These are phyloP conservation scores for Colletotrichum trifolii DNA, from an alignment of 2,329 filamentous ascomycete species.

Conservation along the genomic window DNA sequence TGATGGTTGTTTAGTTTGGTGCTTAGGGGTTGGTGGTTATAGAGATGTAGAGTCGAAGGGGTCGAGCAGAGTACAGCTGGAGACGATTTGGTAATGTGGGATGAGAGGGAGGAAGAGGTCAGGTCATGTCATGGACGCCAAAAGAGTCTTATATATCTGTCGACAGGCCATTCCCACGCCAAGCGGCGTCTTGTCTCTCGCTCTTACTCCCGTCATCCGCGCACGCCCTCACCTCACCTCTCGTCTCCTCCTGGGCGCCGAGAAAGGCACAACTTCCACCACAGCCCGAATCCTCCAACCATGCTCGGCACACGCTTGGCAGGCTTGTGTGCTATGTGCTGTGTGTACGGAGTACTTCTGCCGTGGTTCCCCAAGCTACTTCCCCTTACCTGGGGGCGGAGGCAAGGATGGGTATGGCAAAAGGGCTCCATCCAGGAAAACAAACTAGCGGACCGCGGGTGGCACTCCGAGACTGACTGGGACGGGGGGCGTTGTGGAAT, in stretches of 20 bases:
- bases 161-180: constrained; percentile 12
- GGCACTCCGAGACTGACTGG: constrained; percentile 31
- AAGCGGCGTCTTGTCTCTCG: constrained; percentile 5
- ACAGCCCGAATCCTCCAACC: constrained; percentile 26
- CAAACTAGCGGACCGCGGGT: constrained; percentile 24
- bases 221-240: constrained; percentile 2
- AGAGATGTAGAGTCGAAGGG: neutral
- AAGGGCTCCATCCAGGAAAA: neutral
- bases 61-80: neutral
- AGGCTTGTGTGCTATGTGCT: neutral
- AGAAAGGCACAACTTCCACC: constrained; percentile 21
- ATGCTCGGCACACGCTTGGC: constrained; percentile 24
- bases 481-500: no score
- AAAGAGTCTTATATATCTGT: constrained; percentile 35
- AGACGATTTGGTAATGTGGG: constrained; percentile 12
- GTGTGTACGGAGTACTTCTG: neutral
- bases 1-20: constrained; percentile 38
- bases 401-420: neutral
- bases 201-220: neutral
- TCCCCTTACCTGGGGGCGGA: no score
- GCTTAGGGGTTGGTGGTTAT: constrained; percentile 4
- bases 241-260: constrained; percentile 15
- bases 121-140: neutral
- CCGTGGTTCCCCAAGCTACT: neutral
- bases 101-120: neutral